A percentile compares a stretch with the other conserved stretches of the same genome.
phyloP scores from a whole-genome alignment of 495 filamentous ascomycete species.

The Jackrogersella multiformis region DNA sequence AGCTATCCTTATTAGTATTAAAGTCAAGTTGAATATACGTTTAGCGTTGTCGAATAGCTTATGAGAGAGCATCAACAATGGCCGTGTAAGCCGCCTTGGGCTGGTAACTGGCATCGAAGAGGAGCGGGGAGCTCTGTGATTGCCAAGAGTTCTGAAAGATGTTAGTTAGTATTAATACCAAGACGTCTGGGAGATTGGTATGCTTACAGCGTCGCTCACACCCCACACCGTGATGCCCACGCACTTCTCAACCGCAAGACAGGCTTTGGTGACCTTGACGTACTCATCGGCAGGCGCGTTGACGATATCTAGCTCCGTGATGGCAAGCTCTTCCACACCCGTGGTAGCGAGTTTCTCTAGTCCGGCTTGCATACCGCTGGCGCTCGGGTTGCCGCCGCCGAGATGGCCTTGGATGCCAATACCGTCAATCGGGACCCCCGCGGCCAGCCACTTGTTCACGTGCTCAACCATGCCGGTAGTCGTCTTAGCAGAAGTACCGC shows the following conservation, averaged over 20 bases:
- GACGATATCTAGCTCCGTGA: conserved; percentile 74
- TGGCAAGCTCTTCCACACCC: conserved; percentile 64
- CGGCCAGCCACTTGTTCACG: conserved; percentile 71
- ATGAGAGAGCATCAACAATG: conserved; percentile 56
- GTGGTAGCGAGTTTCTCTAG: conserved; percentile 55
- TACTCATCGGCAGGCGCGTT: conserved; percentile 67
- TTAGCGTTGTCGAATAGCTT: no score
- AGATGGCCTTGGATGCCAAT: conserved; percentile 74
- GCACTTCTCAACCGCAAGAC: conserved; percentile 66
- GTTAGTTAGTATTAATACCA: conserved; percentile 4
- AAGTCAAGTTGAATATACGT: no score
- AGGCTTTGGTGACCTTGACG: conserved; percentile 68
- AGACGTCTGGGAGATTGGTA: not conserved
- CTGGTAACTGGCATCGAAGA: conserved; percentile 68
- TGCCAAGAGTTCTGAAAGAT: conserved; percentile 66
- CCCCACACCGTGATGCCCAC: conserved; percentile 80
- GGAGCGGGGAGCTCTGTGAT: conserved; percentile 61
- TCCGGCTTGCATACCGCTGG: conserved; percentile 61
- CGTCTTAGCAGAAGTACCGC: conserved; percentile 59
- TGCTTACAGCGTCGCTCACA: conserved; percentile 66
- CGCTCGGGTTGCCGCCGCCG: conserved; percentile 55
- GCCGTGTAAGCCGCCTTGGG: conserved; percentile 70
- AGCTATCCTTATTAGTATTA: no score
- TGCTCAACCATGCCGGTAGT: conserved; percentile 67
- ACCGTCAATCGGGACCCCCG: conserved; percentile 75